These are phyloP conservation scores for Trichoderma pleuroti DNA, from an alignment of 2,329 filamentous ascomycete genomes.

Conservation along the genomic window DNA sequence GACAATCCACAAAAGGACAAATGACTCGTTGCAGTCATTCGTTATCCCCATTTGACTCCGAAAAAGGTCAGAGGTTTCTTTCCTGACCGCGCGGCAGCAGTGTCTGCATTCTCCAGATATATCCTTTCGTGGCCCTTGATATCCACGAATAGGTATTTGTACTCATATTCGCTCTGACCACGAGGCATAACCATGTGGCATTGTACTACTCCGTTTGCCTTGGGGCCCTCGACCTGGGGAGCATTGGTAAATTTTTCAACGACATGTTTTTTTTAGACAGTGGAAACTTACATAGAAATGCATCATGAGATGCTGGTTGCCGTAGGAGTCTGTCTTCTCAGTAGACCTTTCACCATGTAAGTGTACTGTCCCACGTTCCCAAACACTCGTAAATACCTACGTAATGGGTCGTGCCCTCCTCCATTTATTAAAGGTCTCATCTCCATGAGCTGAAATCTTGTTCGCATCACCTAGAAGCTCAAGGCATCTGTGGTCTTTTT, in stretches of 20 bases:
- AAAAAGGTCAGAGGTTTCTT: constrained; percentile 54
- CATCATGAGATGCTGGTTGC: constrained; percentile 77
- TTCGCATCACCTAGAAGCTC: constrained; percentile 70
- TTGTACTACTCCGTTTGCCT: constrained; percentile 68
- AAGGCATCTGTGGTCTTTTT: constrained; percentile 65
- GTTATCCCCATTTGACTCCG: constrained; percentile 55
- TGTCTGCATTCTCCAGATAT: constrained; percentile 61
- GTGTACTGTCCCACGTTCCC: constrained; percentile 20
- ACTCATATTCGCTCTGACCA: constrained; percentile 66
- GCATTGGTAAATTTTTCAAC: not conserved
- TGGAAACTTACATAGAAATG: constrained; percentile 68
- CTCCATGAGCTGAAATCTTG: constrained; percentile 77
- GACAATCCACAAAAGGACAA: not conserved
- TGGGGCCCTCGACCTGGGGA: constrained; percentile 68
- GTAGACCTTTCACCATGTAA: constrained; percentile 52
- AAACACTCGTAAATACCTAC: constrained; percentile 35
- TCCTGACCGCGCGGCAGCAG: constrained; percentile 32
- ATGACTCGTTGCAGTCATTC: not conserved
- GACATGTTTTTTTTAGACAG: not conserved
- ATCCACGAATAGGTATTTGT: constrained; percentile 77
- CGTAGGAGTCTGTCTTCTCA: constrained; percentile 65
- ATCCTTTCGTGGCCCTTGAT: constrained; percentile 66
- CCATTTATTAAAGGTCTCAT: constrained; percentile 79
- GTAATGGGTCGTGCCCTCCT: constrained; percentile 61
- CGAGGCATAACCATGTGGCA: constrained; percentile 72